Evolutionary conservation across 2,329 filamentous ascomycete genomes (phyloP).

Genomic region (Pseudogymnoascus sp.): DNA sequence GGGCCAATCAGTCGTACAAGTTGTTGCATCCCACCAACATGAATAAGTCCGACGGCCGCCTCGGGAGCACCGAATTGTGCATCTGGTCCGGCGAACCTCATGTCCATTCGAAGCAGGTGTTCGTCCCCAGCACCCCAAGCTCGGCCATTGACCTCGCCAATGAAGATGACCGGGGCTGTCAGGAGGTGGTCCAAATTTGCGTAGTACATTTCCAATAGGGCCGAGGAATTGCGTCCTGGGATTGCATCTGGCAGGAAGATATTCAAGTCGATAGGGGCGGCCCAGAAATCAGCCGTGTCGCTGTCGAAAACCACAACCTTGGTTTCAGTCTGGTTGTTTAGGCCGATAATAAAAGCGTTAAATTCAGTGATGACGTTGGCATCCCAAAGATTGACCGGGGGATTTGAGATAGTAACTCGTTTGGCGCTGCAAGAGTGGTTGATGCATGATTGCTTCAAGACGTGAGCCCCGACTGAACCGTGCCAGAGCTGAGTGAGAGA

Average conservation of each 20-base stretch:
- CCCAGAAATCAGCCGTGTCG: neutral
- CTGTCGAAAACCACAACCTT: neutral
- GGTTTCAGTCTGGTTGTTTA: neutral
- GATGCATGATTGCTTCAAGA: neutral
- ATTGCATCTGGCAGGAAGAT: neutral
- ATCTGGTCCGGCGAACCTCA: slow-evolving; percentile 13
- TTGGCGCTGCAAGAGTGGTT: neutral
- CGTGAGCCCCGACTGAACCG: neutral
- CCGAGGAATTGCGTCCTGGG: neutral
- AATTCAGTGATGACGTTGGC: neutral
- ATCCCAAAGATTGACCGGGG: neutral
- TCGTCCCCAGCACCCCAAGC: slow-evolving; percentile 15
- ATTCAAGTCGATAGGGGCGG: neutral
- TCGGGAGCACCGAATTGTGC: slow-evolving; percentile 13
- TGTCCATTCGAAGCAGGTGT: slow-evolving; percentile 13
- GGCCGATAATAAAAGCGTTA: neutral
- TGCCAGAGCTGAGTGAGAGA: neutral
- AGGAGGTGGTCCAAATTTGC: neutral
- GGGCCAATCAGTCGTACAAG: slow-evolving; percentile 14
- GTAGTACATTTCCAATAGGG: neutral
- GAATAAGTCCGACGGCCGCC: slow-evolving; percentile 11
- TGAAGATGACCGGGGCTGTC: slow-evolving; percentile 11
- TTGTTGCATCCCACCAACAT: slow-evolving; percentile 12
- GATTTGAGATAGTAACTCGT: neutral
- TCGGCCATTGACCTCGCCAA: slow-evolving; percentile 11